These are phyloP conservation scores for Leucoagaricus sp. DNA, from an alignment of 1,284 basidiomycete genomes.

Conservation along the genomic window DNA sequence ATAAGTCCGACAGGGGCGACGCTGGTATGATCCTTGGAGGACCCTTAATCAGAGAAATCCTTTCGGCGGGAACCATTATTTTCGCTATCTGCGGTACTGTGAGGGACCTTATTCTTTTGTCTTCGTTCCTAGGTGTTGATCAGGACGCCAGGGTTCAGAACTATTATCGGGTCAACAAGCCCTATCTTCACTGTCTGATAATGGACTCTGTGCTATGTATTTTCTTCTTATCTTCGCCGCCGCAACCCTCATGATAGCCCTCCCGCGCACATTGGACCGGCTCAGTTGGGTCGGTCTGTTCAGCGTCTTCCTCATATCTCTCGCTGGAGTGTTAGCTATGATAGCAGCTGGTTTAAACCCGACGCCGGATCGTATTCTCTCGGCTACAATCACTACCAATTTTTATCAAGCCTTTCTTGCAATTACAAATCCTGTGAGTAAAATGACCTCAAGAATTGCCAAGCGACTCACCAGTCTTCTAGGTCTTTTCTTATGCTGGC, in stretches of 20 bases:
- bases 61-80: conserved; percentile 49
- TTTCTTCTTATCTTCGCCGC: conserved; percentile 47
- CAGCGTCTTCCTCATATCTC: conserved; percentile 42
- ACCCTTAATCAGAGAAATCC: conserved; percentile 47
- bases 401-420: conserved; percentile 55
- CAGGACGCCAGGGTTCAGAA: conserved; percentile 42
- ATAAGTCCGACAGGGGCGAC: conserved; percentile 40
- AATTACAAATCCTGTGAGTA: conserved; percentile 50
- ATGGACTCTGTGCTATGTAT: conserved; percentile 46
- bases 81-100: conserved; percentile 52
- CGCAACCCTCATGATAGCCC: conserved; percentile 43
- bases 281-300: conserved; percentile 47
- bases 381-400: conserved; percentile 39
- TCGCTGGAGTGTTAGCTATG: conserved; percentile 50
- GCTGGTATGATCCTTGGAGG: conserved; percentile 56
- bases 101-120: conserved; percentile 14
- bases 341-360: conserved; percentile 52
- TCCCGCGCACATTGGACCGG: conserved; percentile 49
- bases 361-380: conserved; percentile 41
- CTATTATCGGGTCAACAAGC: conserved; percentile 53
- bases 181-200: conserved; percentile 46
- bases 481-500: conserved; percentile 60
- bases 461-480: no score
- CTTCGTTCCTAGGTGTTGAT: neutral
- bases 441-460: neutral